Conservation (phyloP, 345 rosid species). For the Citrus hindsii region DNA sequence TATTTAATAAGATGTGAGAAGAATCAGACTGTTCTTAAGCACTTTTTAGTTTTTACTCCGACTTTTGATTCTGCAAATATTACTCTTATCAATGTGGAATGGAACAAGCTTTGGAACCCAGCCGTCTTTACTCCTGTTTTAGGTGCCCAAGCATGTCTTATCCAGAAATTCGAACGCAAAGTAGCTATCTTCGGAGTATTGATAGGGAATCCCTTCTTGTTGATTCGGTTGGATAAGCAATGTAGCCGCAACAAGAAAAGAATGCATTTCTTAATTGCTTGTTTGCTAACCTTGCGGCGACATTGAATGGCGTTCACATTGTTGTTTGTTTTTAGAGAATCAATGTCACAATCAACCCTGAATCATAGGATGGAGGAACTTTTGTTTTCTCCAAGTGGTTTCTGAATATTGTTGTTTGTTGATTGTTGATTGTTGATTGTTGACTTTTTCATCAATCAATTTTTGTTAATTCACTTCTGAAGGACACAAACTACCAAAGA, state of each 20-base stretch:
- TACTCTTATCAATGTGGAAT: background rate
- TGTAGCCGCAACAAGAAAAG: background rate
- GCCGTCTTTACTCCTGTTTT: background rate
- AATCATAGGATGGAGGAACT: background rate
- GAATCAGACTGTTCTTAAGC: background rate
- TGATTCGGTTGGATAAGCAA: background rate
- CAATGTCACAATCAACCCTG: background rate
- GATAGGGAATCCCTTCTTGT: background rate
- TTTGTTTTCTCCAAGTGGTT: background rate
- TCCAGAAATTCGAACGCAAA: background rate
- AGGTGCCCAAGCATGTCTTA: background rate
- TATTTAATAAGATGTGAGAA: background rate
- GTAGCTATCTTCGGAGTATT: background rate
- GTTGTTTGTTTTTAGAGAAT: background rate
- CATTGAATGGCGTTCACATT: background rate
- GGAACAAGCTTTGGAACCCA: background rate
- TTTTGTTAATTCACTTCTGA: too few species aligned
- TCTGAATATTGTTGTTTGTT: too few species aligned
- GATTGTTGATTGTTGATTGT: too few species aligned
- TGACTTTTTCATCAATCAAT: background rate
- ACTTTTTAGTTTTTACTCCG: too few species aligned
- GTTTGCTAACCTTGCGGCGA: background rate
- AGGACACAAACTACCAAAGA: too few species aligned
- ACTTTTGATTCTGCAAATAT: background rate
- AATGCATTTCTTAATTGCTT: background rate